Evolutionary conservation across 129 eudicot genomes (phyloP).

Genomic region (Chrysanthemum lavandulifolium): DNA sequence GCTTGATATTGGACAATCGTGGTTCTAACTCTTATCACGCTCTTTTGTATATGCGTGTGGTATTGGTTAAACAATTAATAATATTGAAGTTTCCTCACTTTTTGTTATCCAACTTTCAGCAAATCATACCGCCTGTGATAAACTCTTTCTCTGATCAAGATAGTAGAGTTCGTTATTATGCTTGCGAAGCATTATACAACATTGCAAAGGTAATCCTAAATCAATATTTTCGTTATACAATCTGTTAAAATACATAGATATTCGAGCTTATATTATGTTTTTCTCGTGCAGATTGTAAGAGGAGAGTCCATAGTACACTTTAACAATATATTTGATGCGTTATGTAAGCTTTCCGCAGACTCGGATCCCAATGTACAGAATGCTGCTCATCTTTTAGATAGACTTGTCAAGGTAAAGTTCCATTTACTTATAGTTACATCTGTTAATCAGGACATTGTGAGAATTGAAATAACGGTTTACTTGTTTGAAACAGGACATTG

Average conservation of each 20-base stretch:
- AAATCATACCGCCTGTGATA: slow-evolving; percentile 91
- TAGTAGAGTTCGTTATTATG: slow-evolving; percentile 96
- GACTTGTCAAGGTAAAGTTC: slow-evolving; percentile 77
- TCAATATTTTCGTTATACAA: background rate
- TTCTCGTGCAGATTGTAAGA: slow-evolving; percentile 79
- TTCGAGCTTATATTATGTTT: slow-evolving; percentile 25
- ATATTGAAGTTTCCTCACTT: slow-evolving; percentile 38
- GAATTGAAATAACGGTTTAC: slow-evolving; percentile 21
- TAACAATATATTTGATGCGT: slow-evolving; percentile 89
- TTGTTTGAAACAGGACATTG: slow-evolving; percentile 74
- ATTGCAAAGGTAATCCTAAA: slow-evolving; percentile 79
- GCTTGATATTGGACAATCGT: background rate
- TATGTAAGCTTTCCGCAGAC: slow-evolving; percentile 96
- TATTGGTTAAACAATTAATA: background rate
- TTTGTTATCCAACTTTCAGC: slow-evolving; percentile 41
- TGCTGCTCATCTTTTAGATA: slow-evolving; percentile 98
- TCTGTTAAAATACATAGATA: slow-evolving; percentile 6
- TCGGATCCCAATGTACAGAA: slow-evolving; percentile 96
- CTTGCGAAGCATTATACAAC: slow-evolving; percentile 97
- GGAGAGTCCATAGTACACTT: slow-evolving; percentile 93
- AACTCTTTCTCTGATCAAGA: slow-evolving; percentile 88
- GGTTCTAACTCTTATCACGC: background rate
- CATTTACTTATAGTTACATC: slow-evolving; percentile 7
- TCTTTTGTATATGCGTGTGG: slow-evolving; percentile 11
- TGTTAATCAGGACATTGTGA: background rate